These are phyloP conservation scores for Rosellinia necatrix DNA, from an alignment of 2,329 filamentous ascomycete species.

Conservation along the genomic window DNA sequence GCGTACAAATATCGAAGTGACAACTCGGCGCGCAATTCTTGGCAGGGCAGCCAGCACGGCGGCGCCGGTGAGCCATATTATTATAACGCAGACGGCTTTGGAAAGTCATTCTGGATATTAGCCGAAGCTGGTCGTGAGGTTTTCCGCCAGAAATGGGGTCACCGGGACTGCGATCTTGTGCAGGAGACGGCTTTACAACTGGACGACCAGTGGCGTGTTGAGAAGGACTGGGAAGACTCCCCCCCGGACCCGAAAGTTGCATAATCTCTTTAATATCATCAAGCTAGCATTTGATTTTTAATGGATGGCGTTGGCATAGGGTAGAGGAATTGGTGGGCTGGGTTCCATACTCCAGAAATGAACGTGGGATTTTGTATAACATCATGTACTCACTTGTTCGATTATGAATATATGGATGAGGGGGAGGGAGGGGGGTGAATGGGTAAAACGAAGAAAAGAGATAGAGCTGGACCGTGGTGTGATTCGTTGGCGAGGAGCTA, in stretches of 20 bases:
- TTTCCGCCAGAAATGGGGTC: conserved; percentile 40
- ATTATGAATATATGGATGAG: neutral
- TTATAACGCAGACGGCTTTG: conserved; percentile 52
- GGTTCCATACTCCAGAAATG: neutral
- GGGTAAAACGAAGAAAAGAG: neutral
- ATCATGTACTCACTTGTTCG: neutral
- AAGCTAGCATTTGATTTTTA: conserved; percentile 13
- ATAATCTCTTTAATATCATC: neutral
- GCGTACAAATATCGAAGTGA: conserved; percentile 37
- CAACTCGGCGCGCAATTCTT: conserved; percentile 50
- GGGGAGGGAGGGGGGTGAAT: no score
- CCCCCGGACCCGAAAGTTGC: conserved; percentile 10
- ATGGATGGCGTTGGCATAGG: conserved; percentile 19
- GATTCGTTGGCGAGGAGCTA: neutral
- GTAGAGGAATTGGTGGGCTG: conserved; percentile 4
- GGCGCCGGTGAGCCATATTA: conserved; percentile 59
- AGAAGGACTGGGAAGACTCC: conserved; percentile 37
- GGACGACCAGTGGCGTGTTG: conserved; percentile 38
- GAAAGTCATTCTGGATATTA: conserved; percentile 49
- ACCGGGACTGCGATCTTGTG: conserved; percentile 36
- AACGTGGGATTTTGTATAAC: neutral
- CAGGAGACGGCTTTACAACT: conserved; percentile 35
- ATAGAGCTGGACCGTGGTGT: no score
- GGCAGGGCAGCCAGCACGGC: conserved; percentile 57
- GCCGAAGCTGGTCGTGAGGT: conserved; percentile 52